Evolutionary conservation across 106 monocot genomes (phyloP), one percentile per base, ranked within the genome.

Genomic region (Xerophyta viscosa): DNA sequence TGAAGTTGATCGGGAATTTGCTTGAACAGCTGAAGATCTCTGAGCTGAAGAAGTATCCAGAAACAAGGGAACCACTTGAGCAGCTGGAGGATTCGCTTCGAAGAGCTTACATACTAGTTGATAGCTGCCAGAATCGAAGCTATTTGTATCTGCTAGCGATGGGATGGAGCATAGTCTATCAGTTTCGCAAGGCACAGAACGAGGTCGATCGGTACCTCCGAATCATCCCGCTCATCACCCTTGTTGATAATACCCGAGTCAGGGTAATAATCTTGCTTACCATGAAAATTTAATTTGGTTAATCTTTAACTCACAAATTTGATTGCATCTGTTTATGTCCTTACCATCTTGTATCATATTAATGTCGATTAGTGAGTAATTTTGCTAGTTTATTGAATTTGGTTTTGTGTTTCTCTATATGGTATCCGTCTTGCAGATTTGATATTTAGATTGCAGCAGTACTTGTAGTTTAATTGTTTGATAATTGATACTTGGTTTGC

Each of bases 151-250:
- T 77, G 10, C 50, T 77, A 2, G 80, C 77, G 2, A 81, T 77
- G 81, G 86, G 81, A 0, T 77, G 81, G 86, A 87, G 75, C 57
- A 75, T 84, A 21, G 84, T 84, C 28, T 79, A 84, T 62, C 84
- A 84, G 61, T 84, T 84, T 59, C 31, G 61, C 27, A 75, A 64
- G 60, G 84, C 84, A 8, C 84, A 84, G 68, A 68, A 23, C n/a
- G 84, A 84, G 75, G 75, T 84, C 36, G 84, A 84, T 30, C 70
- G 79, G 0, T 84, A 84, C 41, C 61, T 84, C 17, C 30, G 50
- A 27, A 65, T 84, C 28, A 63, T 84, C 13, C 84, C 84, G 2
- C 79, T 84, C 50, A 84, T 84, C 56, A 75, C 84, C 0, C 75
- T 84, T 14, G 84, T 84, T 14, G 75, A 75, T 25, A 84, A 84